Base-by-base conservation (phyloP, 2,329 filamentous ascomycete species). In the Xylogone sp. region DNA sequence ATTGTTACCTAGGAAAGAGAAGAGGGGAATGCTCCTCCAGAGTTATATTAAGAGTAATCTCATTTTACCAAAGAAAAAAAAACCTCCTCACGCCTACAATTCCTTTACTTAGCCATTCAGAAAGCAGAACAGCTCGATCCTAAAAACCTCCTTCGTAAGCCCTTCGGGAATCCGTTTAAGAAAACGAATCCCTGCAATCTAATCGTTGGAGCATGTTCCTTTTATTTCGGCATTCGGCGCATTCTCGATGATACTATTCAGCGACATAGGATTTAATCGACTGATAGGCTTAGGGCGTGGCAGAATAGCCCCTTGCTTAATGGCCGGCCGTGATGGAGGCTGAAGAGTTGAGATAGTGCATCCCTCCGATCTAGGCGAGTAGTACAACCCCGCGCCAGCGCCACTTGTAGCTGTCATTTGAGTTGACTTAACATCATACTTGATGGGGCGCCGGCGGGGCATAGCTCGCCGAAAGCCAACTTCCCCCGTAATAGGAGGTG, bases 401-500 rank as follows among this genome's bases (percentile, higher is more conserved):
- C 48, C 49, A 16, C 42, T 50, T 13, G 55, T 62, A 44, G 65
- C 61, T 6, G 63, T 66, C 4, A 65, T 59, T n/a, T 64, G 63
- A 18, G 65, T 62, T 21, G 66, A 57, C 18, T 63, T 59, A 18
- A 65, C 48, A 53, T 65, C 65, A 24, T 65, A 62, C 29, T 65
- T 61, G n/a, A 53, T 58, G 19, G 62, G 60, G 29, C 54, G 45
- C 21, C 12, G 55, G 45, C 24, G 50, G 18, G 42, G 58, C 3
- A 65, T 63, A 16, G 59, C 48, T 12, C 62, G 59, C 21, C 56
- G 20, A 49, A 60, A 65, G 1, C 54, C 42, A n/a, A 57, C 53
- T 34, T 63, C 63, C 19, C 58, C 62, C n/a, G 65, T 64, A 22
- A 67, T 58, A 21, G 67, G 68, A n/a, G 67, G 68, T 21, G 68